Evolutionary conservation across 1,284 basidiomycete species (phyloP).

Genomic region (Chalciporus sp.): DNA sequence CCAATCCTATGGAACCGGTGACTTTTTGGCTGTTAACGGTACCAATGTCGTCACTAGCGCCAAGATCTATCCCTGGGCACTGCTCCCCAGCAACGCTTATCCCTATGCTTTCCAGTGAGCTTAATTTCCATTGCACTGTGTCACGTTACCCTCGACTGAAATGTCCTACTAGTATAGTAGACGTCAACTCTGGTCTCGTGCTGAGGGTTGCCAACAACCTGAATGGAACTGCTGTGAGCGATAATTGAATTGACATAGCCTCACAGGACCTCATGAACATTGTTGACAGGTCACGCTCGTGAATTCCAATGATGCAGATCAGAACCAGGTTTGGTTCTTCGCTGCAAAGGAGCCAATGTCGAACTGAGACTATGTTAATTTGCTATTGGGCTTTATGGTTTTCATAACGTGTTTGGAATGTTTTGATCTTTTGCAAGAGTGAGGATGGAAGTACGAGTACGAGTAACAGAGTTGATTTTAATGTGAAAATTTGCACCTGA

Average conservation of each 20-base stretch:
- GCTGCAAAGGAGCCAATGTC: slow-evolving; percentile 7
- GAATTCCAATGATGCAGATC: background rate
- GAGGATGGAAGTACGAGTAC: no score
- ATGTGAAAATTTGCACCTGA: no score
- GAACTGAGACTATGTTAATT: background rate
- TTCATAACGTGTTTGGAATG: no score
- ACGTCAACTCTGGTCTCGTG: background rate
- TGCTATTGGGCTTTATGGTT: no score
- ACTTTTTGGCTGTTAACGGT: background rate
- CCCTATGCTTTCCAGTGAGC: slow-evolving; percentile 12
- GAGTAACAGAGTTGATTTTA: no score
- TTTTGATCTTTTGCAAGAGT: no score
- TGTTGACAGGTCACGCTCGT: slow-evolving; percentile 1
- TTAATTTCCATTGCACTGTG: background rate
- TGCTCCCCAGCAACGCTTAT: background rate
- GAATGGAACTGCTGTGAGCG: background rate
- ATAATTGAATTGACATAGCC: background rate
- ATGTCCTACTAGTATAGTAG: background rate
- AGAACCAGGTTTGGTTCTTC: slow-evolving; percentile 6
- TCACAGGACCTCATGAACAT: background rate
- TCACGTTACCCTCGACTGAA: background rate
- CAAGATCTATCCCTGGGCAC: slow-evolving; percentile 2
- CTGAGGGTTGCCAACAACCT: background rate
- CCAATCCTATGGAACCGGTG: slow-evolving; percentile 12
- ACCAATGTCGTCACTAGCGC: slow-evolving; percentile 1